phyloP scores from a whole-genome alignment of 1,139 yeast species.

The Wickerhamiella infanticola region DNA sequence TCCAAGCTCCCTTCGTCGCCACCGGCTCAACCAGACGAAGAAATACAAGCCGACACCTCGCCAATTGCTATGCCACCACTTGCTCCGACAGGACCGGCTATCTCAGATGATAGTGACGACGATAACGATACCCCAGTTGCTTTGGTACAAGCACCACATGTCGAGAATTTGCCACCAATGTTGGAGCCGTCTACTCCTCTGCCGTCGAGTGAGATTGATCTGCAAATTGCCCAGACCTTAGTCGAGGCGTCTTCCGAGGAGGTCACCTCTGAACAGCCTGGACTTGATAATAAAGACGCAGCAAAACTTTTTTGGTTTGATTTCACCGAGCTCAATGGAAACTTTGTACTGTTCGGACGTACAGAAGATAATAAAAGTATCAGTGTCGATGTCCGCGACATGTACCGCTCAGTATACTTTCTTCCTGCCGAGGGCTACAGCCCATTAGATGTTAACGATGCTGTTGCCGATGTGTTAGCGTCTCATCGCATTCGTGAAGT shows the following conservation, averaged over 20 bases:
- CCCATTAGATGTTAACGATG: conserved; percentile 60
- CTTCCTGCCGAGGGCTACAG: conserved; percentile 42
- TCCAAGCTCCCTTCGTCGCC: background rate
- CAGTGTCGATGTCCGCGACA: conserved; percentile 58
- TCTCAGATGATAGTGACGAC: background rate
- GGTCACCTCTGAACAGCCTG: background rate
- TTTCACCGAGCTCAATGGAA: conserved; percentile 59
- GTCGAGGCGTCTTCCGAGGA: background rate
- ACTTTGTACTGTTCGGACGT: conserved; percentile 74
- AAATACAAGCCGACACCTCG: background rate
- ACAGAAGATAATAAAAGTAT: conserved; percentile 42
- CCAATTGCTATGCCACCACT: background rate
- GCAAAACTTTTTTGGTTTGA: conserved; percentile 83
- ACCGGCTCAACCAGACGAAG: background rate
- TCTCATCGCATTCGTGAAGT: conserved; percentile 46
- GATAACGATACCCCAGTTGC: background rate
- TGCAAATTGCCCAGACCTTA: background rate
- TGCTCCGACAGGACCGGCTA: background rate
- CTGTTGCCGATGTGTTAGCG: conserved; percentile 49
- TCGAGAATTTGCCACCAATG: background rate
- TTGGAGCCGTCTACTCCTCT: conserved; percentile 7
- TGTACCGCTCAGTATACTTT: conserved; percentile 59
- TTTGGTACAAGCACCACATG: background rate
- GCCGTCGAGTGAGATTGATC: conserved; percentile 6
- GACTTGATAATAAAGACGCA: background rate